These are phyloP conservation scores for Linaria vulgaris DNA, from an alignment of 257 asterid species.

Conservation along the genomic window DNA sequence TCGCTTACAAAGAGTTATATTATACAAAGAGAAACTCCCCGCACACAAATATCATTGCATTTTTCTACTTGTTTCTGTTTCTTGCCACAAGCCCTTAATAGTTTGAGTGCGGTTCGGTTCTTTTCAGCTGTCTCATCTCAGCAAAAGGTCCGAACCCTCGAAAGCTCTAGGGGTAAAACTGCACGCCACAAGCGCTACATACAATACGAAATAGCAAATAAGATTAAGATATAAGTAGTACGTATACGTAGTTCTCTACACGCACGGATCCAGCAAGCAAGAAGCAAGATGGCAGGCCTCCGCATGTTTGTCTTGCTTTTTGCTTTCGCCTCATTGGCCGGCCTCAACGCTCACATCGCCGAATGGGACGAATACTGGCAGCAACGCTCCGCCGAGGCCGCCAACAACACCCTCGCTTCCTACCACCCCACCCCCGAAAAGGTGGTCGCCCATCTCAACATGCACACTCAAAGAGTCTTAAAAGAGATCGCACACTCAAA, in stretches of 20 bases:
- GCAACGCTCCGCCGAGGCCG: constrained; percentile 45
- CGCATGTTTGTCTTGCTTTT: constrained; percentile 27
- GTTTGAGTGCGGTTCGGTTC: constrained; percentile 25
- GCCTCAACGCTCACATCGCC: constrained; percentile 26
- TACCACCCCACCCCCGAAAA: constrained; percentile 50
- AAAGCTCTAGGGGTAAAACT: constrained; percentile 30
- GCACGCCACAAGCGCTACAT: no score
- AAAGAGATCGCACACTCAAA: constrained; percentile 25
- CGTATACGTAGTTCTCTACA: no score
- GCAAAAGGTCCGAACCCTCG: constrained; percentile 15
- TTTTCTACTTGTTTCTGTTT: neutral
- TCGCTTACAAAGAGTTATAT: neutral
- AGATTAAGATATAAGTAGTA: no score
- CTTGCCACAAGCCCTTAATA: neutral
- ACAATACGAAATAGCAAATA: no score
- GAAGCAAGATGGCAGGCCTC: no score
- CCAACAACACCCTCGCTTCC: constrained; percentile 44
- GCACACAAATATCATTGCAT: no score
- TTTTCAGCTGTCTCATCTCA: no score
- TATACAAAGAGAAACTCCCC: constrained; percentile 29
- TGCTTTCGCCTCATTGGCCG: constrained; percentile 36
- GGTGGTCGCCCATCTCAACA: constrained; percentile 42
- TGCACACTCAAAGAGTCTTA: constrained; percentile 36
- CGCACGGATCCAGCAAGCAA: no score
- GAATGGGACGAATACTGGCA: constrained; percentile 50